Base-by-base conservation (phyloP, 208 protist species). In the Phytomonas sp. region DNA sequence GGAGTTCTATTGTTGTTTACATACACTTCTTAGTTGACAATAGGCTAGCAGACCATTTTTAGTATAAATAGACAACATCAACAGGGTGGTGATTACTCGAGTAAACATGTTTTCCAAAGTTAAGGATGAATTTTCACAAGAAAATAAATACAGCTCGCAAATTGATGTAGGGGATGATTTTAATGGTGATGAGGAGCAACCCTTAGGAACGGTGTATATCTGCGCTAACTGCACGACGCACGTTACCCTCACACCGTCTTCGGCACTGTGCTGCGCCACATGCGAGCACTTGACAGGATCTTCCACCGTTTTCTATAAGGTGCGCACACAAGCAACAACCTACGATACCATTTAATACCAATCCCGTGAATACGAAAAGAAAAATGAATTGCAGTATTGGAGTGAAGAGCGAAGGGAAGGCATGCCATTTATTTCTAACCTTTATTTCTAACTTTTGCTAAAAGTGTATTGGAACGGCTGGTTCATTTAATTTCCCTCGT, bases 261-360 rank as follows among this genome's bases (percentile, higher is more conserved):
- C 80, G 5, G 72, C 78, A 13, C 75, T 96, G 33, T 76, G 87
- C 81, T 96, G 91, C 64, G 83, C 91, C 5, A 79, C 78, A 56
- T 96, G 91, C 76, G 82, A 86, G 17, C 82, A 91, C 53, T 71
- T 87, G 31, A 93, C 87, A 0, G 91, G 91, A 2, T 91, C 86
- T 15, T 94, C 87, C n/a, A 89, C 79, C 7, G 88, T 96, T 2
- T 96, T 96, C 68, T 96, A 96, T 73, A 96, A 96, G 73, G 66
- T 94, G n/a, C 87, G 91, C 40, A 89, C 78, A 34, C 79, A 91
- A 64, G 69, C 87, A 13, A 96, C 91, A 0, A 89, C 81, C 28
- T 96, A 96, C 76, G 91, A 96, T 65, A 96, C 91, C 0, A 83
- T 96, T 65, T 96, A 75, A 88, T 20, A 66, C 40, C 37, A 51